Evolutionary conservation across 1,284 basidiomycete species (phyloP), one percentile per base, ranked within the genome.

Genomic region (Trichosporon sp.): DNA sequence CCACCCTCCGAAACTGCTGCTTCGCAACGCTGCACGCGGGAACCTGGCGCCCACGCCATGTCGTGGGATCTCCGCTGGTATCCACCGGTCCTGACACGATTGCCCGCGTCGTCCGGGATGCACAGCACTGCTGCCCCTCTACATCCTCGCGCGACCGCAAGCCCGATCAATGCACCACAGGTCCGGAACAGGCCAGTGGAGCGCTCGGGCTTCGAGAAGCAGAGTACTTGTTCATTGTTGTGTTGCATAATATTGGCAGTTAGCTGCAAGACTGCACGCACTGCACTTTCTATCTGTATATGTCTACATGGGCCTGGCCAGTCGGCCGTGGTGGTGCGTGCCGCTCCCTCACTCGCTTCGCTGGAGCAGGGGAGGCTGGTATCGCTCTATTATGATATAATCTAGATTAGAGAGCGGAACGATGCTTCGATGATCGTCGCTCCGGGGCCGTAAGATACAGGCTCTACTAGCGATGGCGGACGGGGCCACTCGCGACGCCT

Each of bases 381-480:
- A 35, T 63, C 59, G 7, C 32, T 63, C 31, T 63, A 63, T 21
- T 16, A n/a, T 63, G 59, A 63, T 63, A 63, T 63, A 5, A 32
- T 63, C 59, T 32, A 63, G 31, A 63, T 63, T 35, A 35, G 59
- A 32, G 32, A 35, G 35, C 31, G 59, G 32, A 31, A 19, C 59
- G 59, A 21, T 37, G 59, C 59, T 35, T 63, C 59, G 59, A 4
- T 63, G 59, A 63, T 21, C 59, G 59, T 63, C 59, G 59, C 51
- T 54, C 59, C 59, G 12, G 31, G 16, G 59, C 14, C 31, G 16
- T 35, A 54, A 54, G 21, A 54, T 54, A 26, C 19, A 11, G n/a
- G 51, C 7, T 19, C 8, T 12, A 16, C 6, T 54, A 19, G 51
- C 51, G 16, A 16, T 8, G 14, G 19, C 51, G 14, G 1, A 16